Base-by-base conservation (phyloP, 352 stramenopile genomes). In the Phytophthora pisi region DNA sequence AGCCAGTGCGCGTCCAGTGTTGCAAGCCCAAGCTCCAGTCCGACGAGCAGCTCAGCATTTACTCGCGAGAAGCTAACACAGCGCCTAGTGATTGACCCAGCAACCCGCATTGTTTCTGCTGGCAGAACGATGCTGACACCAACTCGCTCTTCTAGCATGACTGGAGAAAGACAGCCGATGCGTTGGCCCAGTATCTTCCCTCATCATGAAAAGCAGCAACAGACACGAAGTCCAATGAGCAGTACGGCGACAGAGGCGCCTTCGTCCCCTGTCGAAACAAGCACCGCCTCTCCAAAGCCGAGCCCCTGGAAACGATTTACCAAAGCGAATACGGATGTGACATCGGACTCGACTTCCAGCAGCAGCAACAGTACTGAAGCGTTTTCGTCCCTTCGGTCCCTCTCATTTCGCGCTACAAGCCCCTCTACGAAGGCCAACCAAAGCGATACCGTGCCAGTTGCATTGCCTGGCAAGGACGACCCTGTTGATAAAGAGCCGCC, bases 171-270 rank as follows among this genome's bases (percentile, higher is more conserved):
- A 40, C 64, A 61, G 10, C 52, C 56, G 36, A 72, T 67, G 51
- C 77, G 77, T 9, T 74, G 79, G 56, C 76, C 77, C 11, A 54
- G 49, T 15, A 81, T 81, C 4, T 78, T 82, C 34, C 68, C 64
- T 3, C 18, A 68, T 42, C 18, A 68, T 42, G 68, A 79, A 2
- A 75, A 70, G n/a, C 74, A 79, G 18, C 57, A 77, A 1, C 60
- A 72, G 46, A 68, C 56, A 52, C 75, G 72, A 40, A 81, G 66
- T 15, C 77, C 71, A 3, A 74, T 63, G 53, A 80, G 52, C 55
- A 74, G 62, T 42, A 55, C 26, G 3, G 46, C 62, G 23, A 67
- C 55, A 30, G 70, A 69, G 16, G 18, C 51, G 23, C 18, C 38
- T 4, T 61, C 43, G 3, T 66, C 56, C 13, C 54, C 55, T 8